A percentile compares a stretch with the other conserved stretches of the same genome.
These are phyloP conservation scores for Senecio squalidus DNA, from an alignment of 140 eudicot genomes.

Conservation along the genomic window DNA sequence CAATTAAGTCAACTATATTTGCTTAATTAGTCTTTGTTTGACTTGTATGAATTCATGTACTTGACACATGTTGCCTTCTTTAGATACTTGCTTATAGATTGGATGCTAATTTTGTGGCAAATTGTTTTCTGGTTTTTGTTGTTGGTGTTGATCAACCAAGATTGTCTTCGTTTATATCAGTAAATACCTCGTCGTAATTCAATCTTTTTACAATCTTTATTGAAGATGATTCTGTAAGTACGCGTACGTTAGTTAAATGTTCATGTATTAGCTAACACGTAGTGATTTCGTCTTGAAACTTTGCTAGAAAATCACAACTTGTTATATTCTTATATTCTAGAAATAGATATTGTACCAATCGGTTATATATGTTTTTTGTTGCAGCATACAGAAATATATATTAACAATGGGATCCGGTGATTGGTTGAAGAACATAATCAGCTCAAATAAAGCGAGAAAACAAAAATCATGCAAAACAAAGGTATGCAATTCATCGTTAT, in stretches of 20 bases:
- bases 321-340: not conserved
- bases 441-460: constrained; percentile 64
- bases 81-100: too few species aligned
- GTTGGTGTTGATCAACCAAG: too few species aligned
- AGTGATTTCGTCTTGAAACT: not conserved
- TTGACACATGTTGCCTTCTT: too few species aligned
- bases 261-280: not conserved
- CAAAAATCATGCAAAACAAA: constrained; percentile 39
- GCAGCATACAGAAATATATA: constrained; percentile 25
- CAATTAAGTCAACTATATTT: too few species aligned
- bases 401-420: constrained; percentile 82
- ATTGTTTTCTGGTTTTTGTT: too few species aligned
- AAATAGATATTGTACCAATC: not conserved
- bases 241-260: not conserved
- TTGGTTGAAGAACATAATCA: constrained; percentile 82
- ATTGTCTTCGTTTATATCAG: too few species aligned
- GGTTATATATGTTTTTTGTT: not conserved
- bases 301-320: not conserved
- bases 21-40: too few species aligned
- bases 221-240: too few species aligned
- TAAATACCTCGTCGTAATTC: too few species aligned
- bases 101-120: not conserved
- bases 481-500: constrained; percentile 39
- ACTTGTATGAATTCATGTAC: not conserved
- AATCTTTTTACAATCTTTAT: too few species aligned